Evolutionary conservation across 495 filamentous ascomycete genomes (phyloP).

Genomic region (Trichoderma gamsii): DNA sequence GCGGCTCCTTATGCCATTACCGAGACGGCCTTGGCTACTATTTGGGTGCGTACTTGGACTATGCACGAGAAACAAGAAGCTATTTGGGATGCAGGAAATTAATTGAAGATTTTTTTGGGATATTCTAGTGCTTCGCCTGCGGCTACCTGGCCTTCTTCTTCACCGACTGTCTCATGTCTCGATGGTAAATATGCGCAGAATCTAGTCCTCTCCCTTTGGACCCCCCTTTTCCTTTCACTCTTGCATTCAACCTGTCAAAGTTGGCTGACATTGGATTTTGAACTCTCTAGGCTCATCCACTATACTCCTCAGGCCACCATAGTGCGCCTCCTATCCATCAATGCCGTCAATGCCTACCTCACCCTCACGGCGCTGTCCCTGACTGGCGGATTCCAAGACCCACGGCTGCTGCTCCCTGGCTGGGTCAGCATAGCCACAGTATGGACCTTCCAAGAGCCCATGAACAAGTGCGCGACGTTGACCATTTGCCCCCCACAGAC

Average conservation of each 20-base stretch:
- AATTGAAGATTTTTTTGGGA: slow-evolving; percentile 25
- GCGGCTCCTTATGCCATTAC: slow-evolving; percentile 48
- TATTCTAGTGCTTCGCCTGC: slow-evolving; percentile 60
- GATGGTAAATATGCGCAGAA: slow-evolving; percentile 52
- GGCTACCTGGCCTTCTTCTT: slow-evolving; percentile 86
- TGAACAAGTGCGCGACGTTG: not conserved
- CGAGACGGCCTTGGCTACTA: slow-evolving; percentile 71
- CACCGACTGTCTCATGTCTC: slow-evolving; percentile 87
- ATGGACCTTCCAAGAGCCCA: slow-evolving; percentile 21
- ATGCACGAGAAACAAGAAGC: not conserved
- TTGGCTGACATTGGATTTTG: not conserved
- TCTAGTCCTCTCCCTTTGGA: slow-evolving; percentile 14
- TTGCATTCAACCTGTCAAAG: not conserved
- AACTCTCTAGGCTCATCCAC: slow-evolving; percentile 61
- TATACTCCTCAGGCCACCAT: slow-evolving; percentile 82
- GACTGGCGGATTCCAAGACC: slow-evolving; percentile 66
- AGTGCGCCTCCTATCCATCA: slow-evolving; percentile 74
- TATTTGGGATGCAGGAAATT: not conserved
- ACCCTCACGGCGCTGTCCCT: slow-evolving; percentile 75
- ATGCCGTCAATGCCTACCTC: slow-evolving; percentile 71
- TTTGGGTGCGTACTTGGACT: slow-evolving; percentile 60
- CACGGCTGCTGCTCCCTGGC: slow-evolving; percentile 71
- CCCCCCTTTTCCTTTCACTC: not conserved
- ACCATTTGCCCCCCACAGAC: slow-evolving; percentile 42
- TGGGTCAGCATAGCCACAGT: slow-evolving; percentile 83